Percentiles rank a stretch among this genome's conserved stretches.
phyloP scores from a whole-genome alignment of 805 yeast genomes.

The Kregervanrija pseudodelftensis region DNA sequence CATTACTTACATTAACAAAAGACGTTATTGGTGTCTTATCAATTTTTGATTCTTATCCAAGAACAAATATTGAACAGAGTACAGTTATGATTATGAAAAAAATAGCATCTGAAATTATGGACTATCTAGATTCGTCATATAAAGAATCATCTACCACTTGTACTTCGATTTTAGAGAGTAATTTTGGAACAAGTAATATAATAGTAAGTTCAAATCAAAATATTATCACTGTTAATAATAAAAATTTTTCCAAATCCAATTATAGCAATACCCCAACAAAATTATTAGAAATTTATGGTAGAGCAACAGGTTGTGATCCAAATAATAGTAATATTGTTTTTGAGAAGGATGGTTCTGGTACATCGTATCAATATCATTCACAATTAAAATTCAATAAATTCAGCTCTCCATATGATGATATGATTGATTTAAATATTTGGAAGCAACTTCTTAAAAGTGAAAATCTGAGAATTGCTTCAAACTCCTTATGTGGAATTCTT shows the following conservation, averaged over 20 bases:
- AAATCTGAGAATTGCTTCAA: conserved; percentile 40
- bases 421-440: conserved; percentile 30
- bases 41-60: conserved; percentile 44
- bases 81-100: conserved; percentile 31
- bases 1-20: conserved; percentile 35
- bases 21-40: conserved; percentile 51
- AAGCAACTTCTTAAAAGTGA: conserved; percentile 29
- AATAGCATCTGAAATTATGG: conserved; percentile 36
- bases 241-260: background rate
- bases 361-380: conserved; percentile 46
- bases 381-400: conserved; percentile 36
- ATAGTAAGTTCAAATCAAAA: background rate
- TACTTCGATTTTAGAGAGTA: background rate
- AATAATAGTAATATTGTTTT: conserved; percentile 33
- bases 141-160: background rate
- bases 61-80: conserved; percentile 29
- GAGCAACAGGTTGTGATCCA: conserved; percentile 44
- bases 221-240: background rate
- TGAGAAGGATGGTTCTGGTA: conserved; percentile 61
- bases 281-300: conserved; percentile 38
- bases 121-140: conserved; percentile 26
- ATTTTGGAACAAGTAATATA: background rate
- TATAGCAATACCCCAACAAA: conserved; percentile 6
- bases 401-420: conserved; percentile 19
- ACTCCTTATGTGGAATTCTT: conserved; percentile 31